Evolutionary conservation across 2,329 filamentous ascomycete species (phyloP).

Genomic region (Colletotrichum sp.): DNA sequence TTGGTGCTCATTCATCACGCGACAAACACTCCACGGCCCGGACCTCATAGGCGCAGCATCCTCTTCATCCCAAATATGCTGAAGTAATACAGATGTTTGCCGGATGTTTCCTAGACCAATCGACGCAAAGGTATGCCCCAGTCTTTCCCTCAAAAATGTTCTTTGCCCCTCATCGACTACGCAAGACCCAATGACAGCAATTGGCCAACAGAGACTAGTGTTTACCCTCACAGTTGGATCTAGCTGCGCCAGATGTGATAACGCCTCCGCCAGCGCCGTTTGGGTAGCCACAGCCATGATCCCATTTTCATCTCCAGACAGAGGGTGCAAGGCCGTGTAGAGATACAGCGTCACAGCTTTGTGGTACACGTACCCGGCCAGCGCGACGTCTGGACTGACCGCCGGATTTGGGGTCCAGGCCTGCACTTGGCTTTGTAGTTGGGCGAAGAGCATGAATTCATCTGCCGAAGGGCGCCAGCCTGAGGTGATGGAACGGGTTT

Average conservation of each 20-base stretch:
- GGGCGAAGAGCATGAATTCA: background rate
- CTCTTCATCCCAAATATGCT: slow-evolving; percentile 44
- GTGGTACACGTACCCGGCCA: background rate
- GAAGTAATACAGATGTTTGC: slow-evolving; percentile 32
- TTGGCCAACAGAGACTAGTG: slow-evolving; percentile 44
- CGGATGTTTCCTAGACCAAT: background rate
- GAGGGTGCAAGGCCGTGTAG: background rate
- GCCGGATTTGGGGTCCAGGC: background rate
- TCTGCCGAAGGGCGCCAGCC: background rate
- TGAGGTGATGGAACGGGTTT: background rate
- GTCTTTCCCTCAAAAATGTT: slow-evolving; percentile 23
- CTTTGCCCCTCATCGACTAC: slow-evolving; percentile 38
- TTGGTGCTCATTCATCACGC: slow-evolving; percentile 49
- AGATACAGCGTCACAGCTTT: background rate
- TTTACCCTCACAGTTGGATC: slow-evolving; percentile 39
- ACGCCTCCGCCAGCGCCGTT: background rate
- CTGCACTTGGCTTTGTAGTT: background rate
- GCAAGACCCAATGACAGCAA: slow-evolving; percentile 43
- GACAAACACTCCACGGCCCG: slow-evolving; percentile 49
- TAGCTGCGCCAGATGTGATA: slow-evolving; percentile 28
- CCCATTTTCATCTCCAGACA: background rate
- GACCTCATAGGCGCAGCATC: slow-evolving; percentile 12
- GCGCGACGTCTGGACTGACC: background rate
- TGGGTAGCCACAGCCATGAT: background rate
- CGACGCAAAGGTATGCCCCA: background rate